A percentile compares a stretch with the other conserved stretches of the same genome.
phyloP scores from a whole-genome alignment of 2,329 filamentous ascomycete genomes.

The Ceratocystis cacaofunesta region DNA sequence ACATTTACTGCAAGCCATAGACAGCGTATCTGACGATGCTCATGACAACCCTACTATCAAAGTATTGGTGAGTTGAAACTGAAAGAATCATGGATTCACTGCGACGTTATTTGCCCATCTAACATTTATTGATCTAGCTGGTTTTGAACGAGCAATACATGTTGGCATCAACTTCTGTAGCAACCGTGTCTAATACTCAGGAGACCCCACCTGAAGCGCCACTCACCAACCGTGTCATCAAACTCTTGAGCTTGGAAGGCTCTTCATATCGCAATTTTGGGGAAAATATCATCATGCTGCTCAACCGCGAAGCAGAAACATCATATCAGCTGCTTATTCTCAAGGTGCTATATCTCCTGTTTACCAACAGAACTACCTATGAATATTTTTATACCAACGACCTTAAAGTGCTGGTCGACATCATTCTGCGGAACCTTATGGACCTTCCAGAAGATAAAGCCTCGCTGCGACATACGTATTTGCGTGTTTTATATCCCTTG shows the following conservation, averaged over 20 bases:
- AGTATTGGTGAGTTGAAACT: conserved; percentile 51
- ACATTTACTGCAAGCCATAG: conserved; percentile 75
- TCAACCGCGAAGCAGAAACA: conserved; percentile 91
- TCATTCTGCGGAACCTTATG: conserved; percentile 91
- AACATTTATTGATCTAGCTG: conserved; percentile 39
- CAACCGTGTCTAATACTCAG: conserved; percentile 22
- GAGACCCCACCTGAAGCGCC: conserved; percentile 30
- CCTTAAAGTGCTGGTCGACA: conserved; percentile 80
- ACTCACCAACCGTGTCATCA: conserved; percentile 86
- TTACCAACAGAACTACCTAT: conserved; percentile 79
- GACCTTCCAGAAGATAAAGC: conserved; percentile 75
- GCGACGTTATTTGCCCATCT: not conserved
- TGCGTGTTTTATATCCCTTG: conserved; percentile 81
- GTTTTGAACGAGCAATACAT: conserved; percentile 98
- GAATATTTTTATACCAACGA: conserved; percentile 99
- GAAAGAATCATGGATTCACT: not conserved
- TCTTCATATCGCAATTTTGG: conserved; percentile 83
- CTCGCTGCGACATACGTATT: conserved; percentile 76
- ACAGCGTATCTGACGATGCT: conserved; percentile 70
- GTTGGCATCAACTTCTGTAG: conserved; percentile 50
- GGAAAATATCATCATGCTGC: conserved; percentile 86
- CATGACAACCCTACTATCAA: conserved; percentile 88
- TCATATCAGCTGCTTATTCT: conserved; percentile 90
- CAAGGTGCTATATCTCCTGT: conserved; percentile 87
- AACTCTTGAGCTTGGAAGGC: conserved; percentile 70